Percentiles rank a stretch among this genome's conserved stretches.
phyloP scores from a whole-genome alignment of 2,329 filamentous ascomycete genomes.

The Trichophyton rubrum region DNA sequence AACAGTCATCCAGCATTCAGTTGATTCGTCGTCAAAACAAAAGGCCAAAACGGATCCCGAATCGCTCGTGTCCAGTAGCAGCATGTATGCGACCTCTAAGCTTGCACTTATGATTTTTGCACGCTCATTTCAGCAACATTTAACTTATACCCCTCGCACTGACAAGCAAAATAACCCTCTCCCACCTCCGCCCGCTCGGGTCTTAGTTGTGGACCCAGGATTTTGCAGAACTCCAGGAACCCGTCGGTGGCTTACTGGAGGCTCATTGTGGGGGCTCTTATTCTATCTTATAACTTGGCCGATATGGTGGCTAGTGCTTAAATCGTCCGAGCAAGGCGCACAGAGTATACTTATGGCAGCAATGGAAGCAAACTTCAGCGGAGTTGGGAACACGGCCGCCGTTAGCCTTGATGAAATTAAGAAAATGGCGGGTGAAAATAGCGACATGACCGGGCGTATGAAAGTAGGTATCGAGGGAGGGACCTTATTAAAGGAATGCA shows the following conservation, averaged over 20 bases:
- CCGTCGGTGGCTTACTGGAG: constrained; percentile 72
- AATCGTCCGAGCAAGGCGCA: constrained; percentile 69
- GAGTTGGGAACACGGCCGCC: constrained; percentile 30
- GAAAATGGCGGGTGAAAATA: background rate
- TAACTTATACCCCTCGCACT: constrained; percentile 30
- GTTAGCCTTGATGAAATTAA: constrained; percentile 1
- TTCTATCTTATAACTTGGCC: constrained; percentile 68
- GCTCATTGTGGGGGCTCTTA: constrained; percentile 65
- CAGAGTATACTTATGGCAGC: constrained; percentile 76
- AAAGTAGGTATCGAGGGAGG: constrained; percentile 39
- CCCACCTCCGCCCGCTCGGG: constrained; percentile 65
- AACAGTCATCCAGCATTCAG: constrained; percentile 34
- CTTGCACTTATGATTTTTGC: constrained; percentile 82
- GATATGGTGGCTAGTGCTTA: constrained; percentile 76
- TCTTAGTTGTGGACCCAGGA: constrained; percentile 80
- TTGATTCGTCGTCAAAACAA: background rate
- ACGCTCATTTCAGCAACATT: constrained; percentile 80
- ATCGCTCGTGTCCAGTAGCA: constrained; percentile 7
- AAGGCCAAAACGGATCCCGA: constrained; percentile 9
- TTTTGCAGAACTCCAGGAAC: constrained; percentile 74
- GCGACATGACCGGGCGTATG: background rate
- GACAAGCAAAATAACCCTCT: constrained; percentile 5
- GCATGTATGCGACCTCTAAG: constrained; percentile 51
- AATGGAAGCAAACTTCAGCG: constrained; percentile 63
- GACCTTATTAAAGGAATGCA: constrained; percentile 78